phyloP scores from a whole-genome alignment of 768 basidiomycete species.

The Megacollybia marginata region DNA sequence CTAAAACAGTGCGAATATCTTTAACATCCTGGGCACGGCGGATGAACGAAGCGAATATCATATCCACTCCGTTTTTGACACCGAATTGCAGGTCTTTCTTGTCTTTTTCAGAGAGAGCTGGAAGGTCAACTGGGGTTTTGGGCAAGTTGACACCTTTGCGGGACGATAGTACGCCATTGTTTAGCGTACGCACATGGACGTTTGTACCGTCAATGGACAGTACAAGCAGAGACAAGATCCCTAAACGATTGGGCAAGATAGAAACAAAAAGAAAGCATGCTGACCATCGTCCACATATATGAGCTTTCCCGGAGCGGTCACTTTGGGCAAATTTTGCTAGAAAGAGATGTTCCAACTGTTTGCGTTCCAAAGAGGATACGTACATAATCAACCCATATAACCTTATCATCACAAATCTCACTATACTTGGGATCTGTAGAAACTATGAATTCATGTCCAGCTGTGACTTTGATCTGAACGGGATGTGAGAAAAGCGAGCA shows the following conservation, averaged over 20 bases:
- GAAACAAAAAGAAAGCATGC: conserved; percentile 5
- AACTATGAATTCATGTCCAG: conserved; percentile 91
- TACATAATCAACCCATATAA: conserved; percentile 93
- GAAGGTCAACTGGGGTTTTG: conserved; percentile 95
- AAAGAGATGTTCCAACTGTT: not conserved
- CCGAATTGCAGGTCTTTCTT: conserved; percentile 92
- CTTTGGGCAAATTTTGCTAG: conserved; percentile 88
- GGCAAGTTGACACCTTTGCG: conserved; percentile 99
- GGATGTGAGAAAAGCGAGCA: conserved; percentile 7
- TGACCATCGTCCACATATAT: conserved; percentile 96
- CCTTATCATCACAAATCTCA: conserved; percentile 73
- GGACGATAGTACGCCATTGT: conserved; percentile 89
- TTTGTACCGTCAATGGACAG: conserved; percentile 77
- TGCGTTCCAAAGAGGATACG: conserved; percentile 21
- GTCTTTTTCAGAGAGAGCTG: conserved; percentile 96
- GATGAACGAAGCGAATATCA: conserved; percentile 99
- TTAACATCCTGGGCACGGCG: conserved; percentile 90
- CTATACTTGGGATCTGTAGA: conserved; percentile 78
- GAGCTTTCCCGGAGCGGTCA: conserved; percentile 93
- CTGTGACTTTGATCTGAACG: conserved; percentile 66
- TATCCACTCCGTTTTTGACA: conserved; percentile 96
- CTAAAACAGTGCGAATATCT: conserved; percentile 90
- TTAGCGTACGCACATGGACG: conserved; percentile 79
- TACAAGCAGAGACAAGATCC: conserved; percentile 90
- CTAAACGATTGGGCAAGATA: conserved; percentile 21